Base-by-base conservation (phyloP, 106 monocot species). In the Iris macrosiphon region DNA sequence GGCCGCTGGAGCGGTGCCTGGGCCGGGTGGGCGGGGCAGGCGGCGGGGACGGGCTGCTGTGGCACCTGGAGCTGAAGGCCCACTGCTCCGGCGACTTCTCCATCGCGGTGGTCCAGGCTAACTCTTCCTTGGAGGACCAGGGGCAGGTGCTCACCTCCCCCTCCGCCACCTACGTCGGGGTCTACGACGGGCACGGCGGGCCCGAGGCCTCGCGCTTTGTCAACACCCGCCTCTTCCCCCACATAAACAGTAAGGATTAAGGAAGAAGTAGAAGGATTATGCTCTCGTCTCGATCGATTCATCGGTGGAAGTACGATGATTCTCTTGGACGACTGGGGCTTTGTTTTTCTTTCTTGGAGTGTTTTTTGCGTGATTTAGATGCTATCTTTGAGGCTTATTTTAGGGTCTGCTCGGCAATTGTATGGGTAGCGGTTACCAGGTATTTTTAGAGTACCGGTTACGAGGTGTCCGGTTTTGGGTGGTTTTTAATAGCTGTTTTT, bases 121-220 rank as follows among this genome's bases (percentile, higher is more conserved):
- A 79, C 49, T 19, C 57, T 13, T 43, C 57, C 28, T 28, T 79
- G 25, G 79, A 79, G 58, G 79, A 79, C 45, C 79, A 79, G 46
- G 73, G 63, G 2, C 79, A 79, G 62, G 79, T 79, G 2, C 33
- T 79, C 55, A 60, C 79, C 10, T 68, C 79, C 0, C 68, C 79
- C 1, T 62, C 62, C 25, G 64, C 68, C 12, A 79, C 79, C 24
- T 68, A 68, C 45, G 53, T 79, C 58, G 79, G 79, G 9, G 68
- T 79, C 35, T 79, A 79, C 17, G 79, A 79, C 24, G 79, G 79
- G 7, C 79, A 79, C 28, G 79, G 79, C 33, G 79, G 79, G 4
- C 63, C 79, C 22, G 79, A 79, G 44, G 79, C 79, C 15, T 73
- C 79, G 12, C 66, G 79, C n/a, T 79, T 79, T 53, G 63, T 79